Evolutionary conservation across 306 rosid genomes (phyloP), one percentile per base, ranked within the genome.

Genomic region (Ceratonia siliqua): DNA sequence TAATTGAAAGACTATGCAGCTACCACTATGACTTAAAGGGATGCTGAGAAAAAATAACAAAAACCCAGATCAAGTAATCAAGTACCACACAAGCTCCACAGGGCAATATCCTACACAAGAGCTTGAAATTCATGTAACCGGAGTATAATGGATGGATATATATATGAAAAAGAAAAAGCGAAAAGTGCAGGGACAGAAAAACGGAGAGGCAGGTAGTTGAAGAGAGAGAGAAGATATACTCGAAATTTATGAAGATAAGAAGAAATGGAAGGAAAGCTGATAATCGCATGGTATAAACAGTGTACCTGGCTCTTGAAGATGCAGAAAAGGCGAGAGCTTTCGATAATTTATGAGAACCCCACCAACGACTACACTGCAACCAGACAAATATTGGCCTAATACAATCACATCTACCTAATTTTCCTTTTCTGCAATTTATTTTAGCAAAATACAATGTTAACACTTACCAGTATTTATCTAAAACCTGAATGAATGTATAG

Each of bases 1-100:
- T 17, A 30, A 25, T 18, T 3, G 36, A 69, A 68, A 75, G 12
- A 38, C 11, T 52, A 25, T 30, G 64, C 33, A 33, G 63, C 71
- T 63, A 81, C 63, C 76, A 84, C 46, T 49, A 53, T 48, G 38
- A 38, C 50, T 77, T 73, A 80, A 76, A 68, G 77, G 72, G 64
- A 5, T 48, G 42, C 69, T 69, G 69, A 68, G 22, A 74, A 78
- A 70, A 81, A 77, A 73, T 0, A 41, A 49, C 54, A 63, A 25
- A 69, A 48, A 68, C 55, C 45, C 72, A 77, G 75, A 63, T 73
- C 62, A 55, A 74, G 65, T 28, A 61, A 27, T n/a, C 46, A 73
- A 41, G 53, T 61, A 27, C 69, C 76, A 68, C 27, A 22, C 21
- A 49, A 68, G 46, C 62, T 53, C 43, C 66, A 46, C 28, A 64